Base-by-base conservation (phyloP, 345 rosid genomes). In the Microthlaspi erraticum region DNA sequence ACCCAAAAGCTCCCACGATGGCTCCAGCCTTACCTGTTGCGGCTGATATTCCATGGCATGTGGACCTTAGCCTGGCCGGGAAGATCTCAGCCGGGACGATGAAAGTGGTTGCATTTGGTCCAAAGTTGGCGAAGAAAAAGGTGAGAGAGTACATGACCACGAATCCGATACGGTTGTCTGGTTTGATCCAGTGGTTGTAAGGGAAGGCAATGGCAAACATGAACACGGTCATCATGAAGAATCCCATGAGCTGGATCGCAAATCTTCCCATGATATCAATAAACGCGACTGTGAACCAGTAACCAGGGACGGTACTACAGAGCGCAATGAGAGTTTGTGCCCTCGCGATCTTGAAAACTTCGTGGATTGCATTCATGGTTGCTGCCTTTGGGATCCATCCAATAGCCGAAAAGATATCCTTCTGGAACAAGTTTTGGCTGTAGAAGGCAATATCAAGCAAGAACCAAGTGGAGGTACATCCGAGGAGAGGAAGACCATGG, bases 31-130 rank as follows among this genome's bases (percentile, higher is more conserved):
- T 85, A 23, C 83, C 85, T 4, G 81, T 74, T 1, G 85, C 86
- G 6, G 87, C 83, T 50, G 87, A 85, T 72, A 85, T 83, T n/a
- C 86, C 86, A 4, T 83, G 83, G 68, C 87, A 83, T 2, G 89
- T 85, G 5, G 84, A 83, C 73, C 87, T 83, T 3, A 81, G 58
- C 77, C 85, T 73, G 3, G 85, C 85, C 0, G 87, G 83, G 52
- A 83, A 85, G 2, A 81, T 83, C 71, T 81, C 89, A 1, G 84
- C 84, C 0, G 89, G 87, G 32, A 83, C 85, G 2, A 85, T 76
- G 42, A 83, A 85, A 19, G 85, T 84, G n/a, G 84, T 85, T 32
- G 85, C 77, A 56, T 85, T 85, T 5, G 87, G 87, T 12, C 89
- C 87, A 1, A 83, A 85, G 56, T 85, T 83, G 2, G 87, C 83